These are phyloP conservation scores for Letharia columbiana DNA, from an alignment of 495 filamentous ascomycete genomes.

Conservation along the genomic window DNA sequence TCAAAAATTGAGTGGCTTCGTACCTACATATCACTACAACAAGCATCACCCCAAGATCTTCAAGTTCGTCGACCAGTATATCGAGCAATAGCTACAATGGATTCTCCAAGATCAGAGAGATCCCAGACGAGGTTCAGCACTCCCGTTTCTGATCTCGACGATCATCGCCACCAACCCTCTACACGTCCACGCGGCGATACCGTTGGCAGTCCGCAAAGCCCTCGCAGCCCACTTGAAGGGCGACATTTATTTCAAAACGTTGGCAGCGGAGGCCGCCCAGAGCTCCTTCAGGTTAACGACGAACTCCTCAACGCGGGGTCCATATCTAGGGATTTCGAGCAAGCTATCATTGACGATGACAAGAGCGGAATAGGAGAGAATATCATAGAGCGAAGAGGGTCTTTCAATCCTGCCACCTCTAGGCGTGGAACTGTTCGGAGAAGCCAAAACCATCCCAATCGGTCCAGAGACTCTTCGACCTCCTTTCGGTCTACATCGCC, in stretches of 20 bases:
- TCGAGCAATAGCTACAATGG: conserved; percentile 27
- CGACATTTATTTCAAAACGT: conserved; percentile 21
- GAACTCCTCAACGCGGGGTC: conserved; percentile 40
- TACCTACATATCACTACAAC: not conserved
- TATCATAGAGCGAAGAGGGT: conserved; percentile 26
- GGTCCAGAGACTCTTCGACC: conserved; percentile 43
- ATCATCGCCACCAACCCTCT: conserved; percentile 74
- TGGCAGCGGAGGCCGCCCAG: conserved; percentile 33
- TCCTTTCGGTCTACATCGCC: conserved; percentile 70
- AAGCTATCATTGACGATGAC: conserved; percentile 79
- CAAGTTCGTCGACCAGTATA: not conserved
- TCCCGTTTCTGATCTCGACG: conserved; percentile 82
- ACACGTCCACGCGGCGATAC: conserved; percentile 56
- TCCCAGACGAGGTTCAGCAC: conserved; percentile 58
- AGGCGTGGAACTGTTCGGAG: conserved; percentile 20
- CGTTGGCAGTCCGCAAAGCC: conserved; percentile 31
- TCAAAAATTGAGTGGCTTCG: not conserved
- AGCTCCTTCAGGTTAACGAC: conserved; percentile 45
- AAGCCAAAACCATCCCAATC: conserved; percentile 28
- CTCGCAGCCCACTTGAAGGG: conserved; percentile 30
- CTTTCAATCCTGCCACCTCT: conserved; percentile 23
- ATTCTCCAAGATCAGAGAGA: conserved; percentile 53
- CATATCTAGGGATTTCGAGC: conserved; percentile 63
- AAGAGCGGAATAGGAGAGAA: conserved; percentile 38
- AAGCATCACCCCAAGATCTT: not conserved